phyloP scores from a whole-genome alignment of 352 stramenopile species.

The Pythium insidiosum region DNA sequence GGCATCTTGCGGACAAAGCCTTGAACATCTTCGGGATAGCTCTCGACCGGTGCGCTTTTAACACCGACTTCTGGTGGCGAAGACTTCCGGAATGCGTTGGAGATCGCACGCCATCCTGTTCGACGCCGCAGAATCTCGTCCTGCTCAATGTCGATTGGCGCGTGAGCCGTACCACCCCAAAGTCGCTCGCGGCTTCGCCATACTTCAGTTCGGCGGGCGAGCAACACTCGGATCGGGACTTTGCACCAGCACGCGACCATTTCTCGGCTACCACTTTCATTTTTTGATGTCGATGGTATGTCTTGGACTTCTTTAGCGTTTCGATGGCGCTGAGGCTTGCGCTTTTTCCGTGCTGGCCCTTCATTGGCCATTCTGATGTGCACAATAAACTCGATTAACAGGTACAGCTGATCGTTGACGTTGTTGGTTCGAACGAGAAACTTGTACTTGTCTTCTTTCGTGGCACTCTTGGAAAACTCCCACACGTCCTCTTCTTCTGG shows the following conservation, averaged over 20 bases:
- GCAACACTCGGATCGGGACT: conserved; percentile 43
- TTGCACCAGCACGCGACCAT: conserved; percentile 81
- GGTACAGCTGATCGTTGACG: conserved; percentile 54
- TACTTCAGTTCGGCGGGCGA: conserved; percentile 36
- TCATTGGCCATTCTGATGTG: conserved; percentile 29
- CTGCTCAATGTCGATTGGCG: conserved; percentile 60
- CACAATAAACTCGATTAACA: conserved; percentile 73
- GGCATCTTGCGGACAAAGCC: conserved; percentile 48
- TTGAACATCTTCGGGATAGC: conserved; percentile 40
- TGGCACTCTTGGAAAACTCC: conserved; percentile 72
- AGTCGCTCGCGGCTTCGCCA: conserved; percentile 47
- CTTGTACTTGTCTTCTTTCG: conserved; percentile 77
- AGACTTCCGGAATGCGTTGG: conserved; percentile 52
- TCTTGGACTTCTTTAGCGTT: conserved; percentile 10
- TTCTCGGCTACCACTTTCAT: conserved; percentile 18
- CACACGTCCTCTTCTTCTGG: conserved; percentile 67
- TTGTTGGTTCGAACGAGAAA: conserved; percentile 70
- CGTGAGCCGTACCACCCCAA: conserved; percentile 54
- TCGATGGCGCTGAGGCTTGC: conserved; percentile 1
- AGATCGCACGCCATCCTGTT: conserved; percentile 62
- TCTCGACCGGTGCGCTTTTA: conserved; percentile 53
- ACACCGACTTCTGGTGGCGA: conserved; percentile 46
- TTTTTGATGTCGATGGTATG: no score
- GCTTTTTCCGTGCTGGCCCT: conserved; percentile 16
- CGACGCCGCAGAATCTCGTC: conserved; percentile 62